Evolutionary conservation across 441 rosid genomes (phyloP).

Genomic region (Raphanus hybrid): DNA sequence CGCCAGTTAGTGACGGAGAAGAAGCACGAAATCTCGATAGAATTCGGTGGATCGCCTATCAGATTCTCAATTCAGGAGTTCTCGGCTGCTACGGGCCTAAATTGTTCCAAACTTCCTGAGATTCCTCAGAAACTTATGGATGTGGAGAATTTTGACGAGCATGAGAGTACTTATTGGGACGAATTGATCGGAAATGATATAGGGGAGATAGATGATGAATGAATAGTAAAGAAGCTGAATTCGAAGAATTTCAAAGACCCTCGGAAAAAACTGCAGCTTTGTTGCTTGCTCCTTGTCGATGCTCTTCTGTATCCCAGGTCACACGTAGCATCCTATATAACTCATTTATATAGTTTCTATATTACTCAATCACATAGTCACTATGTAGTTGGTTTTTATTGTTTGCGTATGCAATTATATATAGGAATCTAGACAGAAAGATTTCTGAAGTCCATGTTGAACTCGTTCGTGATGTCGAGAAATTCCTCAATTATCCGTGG

Average conservation of each 20-base stretch:
- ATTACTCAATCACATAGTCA: conserved; percentile 19
- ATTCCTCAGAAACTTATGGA: conserved; percentile 8
- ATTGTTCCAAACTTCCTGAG: conserved; percentile 10
- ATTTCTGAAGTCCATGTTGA: conserved; percentile 15
- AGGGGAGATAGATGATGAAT: conserved; percentile 1
- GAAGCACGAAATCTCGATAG: conserved; percentile 8
- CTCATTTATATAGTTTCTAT: conserved; percentile 10
- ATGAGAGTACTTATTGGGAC: background rate
- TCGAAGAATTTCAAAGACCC: background rate
- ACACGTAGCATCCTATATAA: conserved; percentile 11
- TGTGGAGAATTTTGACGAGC: background rate
- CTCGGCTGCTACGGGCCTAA: conserved; percentile 1
- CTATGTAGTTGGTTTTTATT: conserved; percentile 27
- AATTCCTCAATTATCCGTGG: conserved; percentile 19
- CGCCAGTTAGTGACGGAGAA: conserved; percentile 1
- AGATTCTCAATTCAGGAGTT: conserved; percentile 24
- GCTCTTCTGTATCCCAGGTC: conserved; percentile 10
- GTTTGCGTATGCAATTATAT: conserved; percentile 19
- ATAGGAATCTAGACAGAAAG: conserved; percentile 14
- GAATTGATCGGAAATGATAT: conserved; percentile 5
- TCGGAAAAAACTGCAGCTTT: conserved; percentile 8
- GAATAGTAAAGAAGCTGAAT: background rate
- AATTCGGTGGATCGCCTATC: conserved; percentile 16
- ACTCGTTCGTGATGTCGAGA: conserved; percentile 7
- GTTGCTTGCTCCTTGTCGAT: conserved; percentile 25